A percentile compares a stretch with the other conserved stretches of the same genome.
These are phyloP conservation scores for Bidens hawaiensis DNA, from an alignment of 140 eudicot genomes.

Conservation along the genomic window DNA sequence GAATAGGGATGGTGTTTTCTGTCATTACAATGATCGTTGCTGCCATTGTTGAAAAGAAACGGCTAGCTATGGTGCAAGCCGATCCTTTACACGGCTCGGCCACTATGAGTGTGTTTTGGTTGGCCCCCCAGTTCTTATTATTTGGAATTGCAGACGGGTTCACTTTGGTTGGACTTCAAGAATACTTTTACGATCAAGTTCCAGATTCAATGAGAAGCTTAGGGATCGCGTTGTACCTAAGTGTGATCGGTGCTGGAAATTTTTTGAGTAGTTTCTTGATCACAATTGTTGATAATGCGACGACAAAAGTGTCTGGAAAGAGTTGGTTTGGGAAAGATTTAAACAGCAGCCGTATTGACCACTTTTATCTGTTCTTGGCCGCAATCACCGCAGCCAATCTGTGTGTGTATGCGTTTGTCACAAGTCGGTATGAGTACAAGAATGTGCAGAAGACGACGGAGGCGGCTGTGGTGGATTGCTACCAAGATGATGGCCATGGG, in stretches of 20 bases:
- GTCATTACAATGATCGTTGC: conserved; percentile 47
- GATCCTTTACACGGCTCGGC: conserved; percentile 45
- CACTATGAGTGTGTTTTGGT: conserved; percentile 80
- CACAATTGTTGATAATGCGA: conserved; percentile 52
- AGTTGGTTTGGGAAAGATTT: conserved; percentile 85
- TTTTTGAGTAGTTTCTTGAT: conserved; percentile 68
- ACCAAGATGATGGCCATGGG: conserved; percentile 30
- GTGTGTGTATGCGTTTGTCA: conserved; percentile 42
- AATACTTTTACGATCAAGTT: conserved; percentile 78
- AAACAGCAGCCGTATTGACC: conserved; percentile 63
- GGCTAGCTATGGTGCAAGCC: conserved; percentile 25
- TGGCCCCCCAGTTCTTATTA: conserved; percentile 69
- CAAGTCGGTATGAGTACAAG: conserved; percentile 61
- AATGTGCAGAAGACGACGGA: conserved; percentile 39
- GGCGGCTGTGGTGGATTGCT: conserved; percentile 46
- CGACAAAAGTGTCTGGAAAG: conserved; percentile 32
- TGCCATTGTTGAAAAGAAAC: conserved; percentile 59
- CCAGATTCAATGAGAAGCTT: conserved; percentile 79
- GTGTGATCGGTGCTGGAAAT: conserved; percentile 65
- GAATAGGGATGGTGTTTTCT: conserved; percentile 71
- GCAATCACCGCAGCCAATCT: conserved; percentile 39
- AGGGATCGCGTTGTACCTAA: conserved; percentile 63
- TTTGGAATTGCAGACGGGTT: conserved; percentile 71
- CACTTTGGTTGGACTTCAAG: conserved; percentile 73
- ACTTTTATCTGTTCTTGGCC: conserved; percentile 58